These are phyloP conservation scores for Fusarium veterinarium DNA, from an alignment of 2,329 filamentous ascomycete genomes.

Conservation along the genomic window DNA sequence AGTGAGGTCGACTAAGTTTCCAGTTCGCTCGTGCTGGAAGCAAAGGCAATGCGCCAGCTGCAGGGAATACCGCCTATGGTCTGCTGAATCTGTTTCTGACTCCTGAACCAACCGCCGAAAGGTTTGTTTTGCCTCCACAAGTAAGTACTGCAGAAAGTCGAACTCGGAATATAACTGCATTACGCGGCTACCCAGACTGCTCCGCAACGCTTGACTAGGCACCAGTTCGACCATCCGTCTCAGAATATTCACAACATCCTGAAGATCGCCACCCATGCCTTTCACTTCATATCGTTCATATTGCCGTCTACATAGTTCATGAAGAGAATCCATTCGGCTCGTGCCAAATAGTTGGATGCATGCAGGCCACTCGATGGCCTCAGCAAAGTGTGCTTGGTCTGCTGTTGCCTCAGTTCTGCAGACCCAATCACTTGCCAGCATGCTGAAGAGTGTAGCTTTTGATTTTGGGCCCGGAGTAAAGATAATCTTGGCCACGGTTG, in stretches of 20 bases:
- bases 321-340: background rate
- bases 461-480: background rate
- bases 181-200: background rate
- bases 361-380: background rate
- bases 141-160: background rate
- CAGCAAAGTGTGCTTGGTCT: background rate
- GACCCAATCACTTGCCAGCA: background rate
- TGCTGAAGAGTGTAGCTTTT: fast-evolving
- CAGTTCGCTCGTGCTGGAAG: background rate
- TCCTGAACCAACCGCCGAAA: background rate
- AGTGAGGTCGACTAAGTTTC: fast-evolving
- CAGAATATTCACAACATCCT: background rate
- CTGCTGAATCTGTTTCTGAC: fast-evolving
- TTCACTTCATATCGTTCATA: background rate
- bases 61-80: fast-evolving
- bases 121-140: background rate
- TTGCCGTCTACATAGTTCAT: background rate
- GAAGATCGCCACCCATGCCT: background rate
- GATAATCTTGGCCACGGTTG: background rate
- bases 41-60: background rate
- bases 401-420: background rate
- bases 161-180: background rate
- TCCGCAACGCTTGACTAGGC: background rate
- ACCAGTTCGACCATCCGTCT: background rate
- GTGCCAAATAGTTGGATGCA: background rate